Evolutionary conservation across 371 early-diverging fungal species (phyloP).

Genomic region (Paraphysoderma sedebokerense): DNA sequence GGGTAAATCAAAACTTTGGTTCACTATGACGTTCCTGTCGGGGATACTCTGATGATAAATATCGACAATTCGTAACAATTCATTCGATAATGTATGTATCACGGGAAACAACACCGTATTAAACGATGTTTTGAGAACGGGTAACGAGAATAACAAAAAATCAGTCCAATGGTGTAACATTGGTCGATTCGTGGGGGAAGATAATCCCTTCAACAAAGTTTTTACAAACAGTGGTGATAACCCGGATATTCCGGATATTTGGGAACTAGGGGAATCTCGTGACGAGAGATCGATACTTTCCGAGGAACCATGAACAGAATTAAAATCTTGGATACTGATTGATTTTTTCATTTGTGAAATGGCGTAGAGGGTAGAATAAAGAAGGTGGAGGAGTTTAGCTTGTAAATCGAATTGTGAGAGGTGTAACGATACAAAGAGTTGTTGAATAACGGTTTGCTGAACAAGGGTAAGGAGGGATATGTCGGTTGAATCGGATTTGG

Average conservation of each 20-base stretch:
- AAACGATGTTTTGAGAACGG: constrained; percentile 40
- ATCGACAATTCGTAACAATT: too few relatives aligned
- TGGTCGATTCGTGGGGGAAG: constrained; percentile 32
- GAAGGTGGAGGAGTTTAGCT: constrained; percentile 43
- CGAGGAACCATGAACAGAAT: background rate
- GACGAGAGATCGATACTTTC: background rate
- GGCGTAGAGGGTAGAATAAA: constrained; percentile 31
- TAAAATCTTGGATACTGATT: background rate
- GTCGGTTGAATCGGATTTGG: constrained; percentile 32
- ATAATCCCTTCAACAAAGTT: constrained; percentile 40
- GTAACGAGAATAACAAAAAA: constrained; percentile 41
- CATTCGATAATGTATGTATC: constrained; percentile 36
- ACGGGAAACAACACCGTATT: constrained; percentile 38
- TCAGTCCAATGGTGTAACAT: constrained; percentile 62
- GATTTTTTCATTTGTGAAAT: too few relatives aligned
- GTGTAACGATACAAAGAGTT: constrained; percentile 40
- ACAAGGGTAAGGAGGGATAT: constrained; percentile 27
- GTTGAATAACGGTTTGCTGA: constrained; percentile 33
- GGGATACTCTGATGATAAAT: too few relatives aligned
- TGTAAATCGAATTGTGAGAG: constrained; percentile 41
- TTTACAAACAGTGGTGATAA: constrained; percentile 36
- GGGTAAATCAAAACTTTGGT: too few relatives aligned
- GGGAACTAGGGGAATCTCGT: background rate
- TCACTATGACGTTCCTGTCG: too few relatives aligned
- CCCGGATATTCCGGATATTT: background rate